A percentile compares a stretch with the other conserved stretches of the same genome.
phyloP scores from a whole-genome alignment of 495 filamentous ascomycete species.

The Talaromyces ruber region DNA sequence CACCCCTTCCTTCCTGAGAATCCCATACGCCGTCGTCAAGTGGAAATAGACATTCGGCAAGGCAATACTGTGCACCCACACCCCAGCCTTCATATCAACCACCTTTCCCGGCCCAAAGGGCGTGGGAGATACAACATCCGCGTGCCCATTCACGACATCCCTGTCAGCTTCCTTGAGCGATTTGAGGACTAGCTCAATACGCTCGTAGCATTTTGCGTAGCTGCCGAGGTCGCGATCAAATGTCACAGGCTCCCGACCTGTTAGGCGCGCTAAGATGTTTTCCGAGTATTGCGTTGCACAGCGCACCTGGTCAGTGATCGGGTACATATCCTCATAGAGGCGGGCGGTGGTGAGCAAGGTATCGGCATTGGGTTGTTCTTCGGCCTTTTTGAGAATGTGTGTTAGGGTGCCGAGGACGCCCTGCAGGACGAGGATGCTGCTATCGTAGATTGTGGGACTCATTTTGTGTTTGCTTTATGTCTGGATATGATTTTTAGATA shows the following conservation, averaged over 20 bases:
- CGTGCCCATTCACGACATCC: conserved; percentile 11
- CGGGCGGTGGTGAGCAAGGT: conserved; percentile 1
- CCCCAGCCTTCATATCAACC: conserved; percentile 8
- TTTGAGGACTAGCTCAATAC: conserved; percentile 28
- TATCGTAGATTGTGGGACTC: conserved; percentile 22
- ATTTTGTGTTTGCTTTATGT: conserved; percentile 6
- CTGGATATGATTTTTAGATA: too few relatives aligned
- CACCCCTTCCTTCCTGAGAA: conserved; percentile 49
- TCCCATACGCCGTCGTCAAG: conserved; percentile 41
- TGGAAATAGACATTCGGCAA: conserved; percentile 55
- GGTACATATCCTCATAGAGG: conserved; percentile 6
- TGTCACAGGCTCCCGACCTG: conserved; percentile 10
- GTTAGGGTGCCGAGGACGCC: conserved; percentile 12
- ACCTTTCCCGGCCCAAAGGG: conserved; percentile 2
- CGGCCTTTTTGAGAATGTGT: conserved; percentile 15
- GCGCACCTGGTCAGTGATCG: conserved; percentile 36
- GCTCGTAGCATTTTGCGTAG: conserved; percentile 27
- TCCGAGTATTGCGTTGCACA: conserved; percentile 19
- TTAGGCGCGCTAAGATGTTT: conserved; percentile 19
- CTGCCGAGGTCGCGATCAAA: conserved; percentile 25
- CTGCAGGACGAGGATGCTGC: conserved; percentile 18
- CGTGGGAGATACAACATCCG: conserved; percentile 10
- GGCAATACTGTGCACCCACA: conserved; percentile 27
- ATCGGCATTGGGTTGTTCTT: conserved; percentile 7
- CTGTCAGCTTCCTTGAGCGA: conserved; percentile 22